Evolutionary conservation across 2,329 filamentous ascomycete species (phyloP), one percentile per base, ranked within the genome.

Genomic region (Exophiala sp.): DNA sequence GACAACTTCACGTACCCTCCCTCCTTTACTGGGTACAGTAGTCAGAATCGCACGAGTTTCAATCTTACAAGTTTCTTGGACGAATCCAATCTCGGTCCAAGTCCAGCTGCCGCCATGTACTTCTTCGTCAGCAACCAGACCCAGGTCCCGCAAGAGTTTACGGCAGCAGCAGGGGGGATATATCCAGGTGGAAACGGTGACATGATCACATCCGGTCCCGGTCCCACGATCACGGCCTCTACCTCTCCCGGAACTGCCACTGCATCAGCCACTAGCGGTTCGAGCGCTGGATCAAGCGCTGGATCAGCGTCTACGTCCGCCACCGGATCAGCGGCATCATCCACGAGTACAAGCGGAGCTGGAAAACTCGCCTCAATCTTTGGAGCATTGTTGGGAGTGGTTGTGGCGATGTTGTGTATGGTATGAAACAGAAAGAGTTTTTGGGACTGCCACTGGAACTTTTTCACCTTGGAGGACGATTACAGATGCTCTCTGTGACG

Each of bases 111-210:
- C 5, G 60, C 60, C 3, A 58, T 59, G 48, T 60, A 62, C 43
- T 60, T 52, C 55, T 62, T 55, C 36, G 55, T 42, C 32, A 60
- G 57, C 29, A 62, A 60, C 29, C 16, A 60, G 46, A 62, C 60
- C 8, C 40, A 46, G 20, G 58, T 60, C 9, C 60, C 60, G 14
- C 39, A 40, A 35, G 52, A 55, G n/a, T 62, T 60, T 33, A 53
- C 56, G 24, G 60, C 52, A 7, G 51, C 55, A 18, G 55, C 52
- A 24, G 60, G 60, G 7, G 52, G 40, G 5, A 50, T 52, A 36
- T 62, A 55, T 33, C 58, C 58, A 3, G 55, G 55, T 24, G 58
- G 60, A 18, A 62, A 60, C 32, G 57, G 55, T 16, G 53, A 50
- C 12, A 60, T 60, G 54, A 58, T 62, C 20, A 62, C 57, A 16